These are phyloP conservation scores for Eimeria falciformis DNA, from an alignment of 169 alveolate genomes.

Conservation along the genomic window DNA sequence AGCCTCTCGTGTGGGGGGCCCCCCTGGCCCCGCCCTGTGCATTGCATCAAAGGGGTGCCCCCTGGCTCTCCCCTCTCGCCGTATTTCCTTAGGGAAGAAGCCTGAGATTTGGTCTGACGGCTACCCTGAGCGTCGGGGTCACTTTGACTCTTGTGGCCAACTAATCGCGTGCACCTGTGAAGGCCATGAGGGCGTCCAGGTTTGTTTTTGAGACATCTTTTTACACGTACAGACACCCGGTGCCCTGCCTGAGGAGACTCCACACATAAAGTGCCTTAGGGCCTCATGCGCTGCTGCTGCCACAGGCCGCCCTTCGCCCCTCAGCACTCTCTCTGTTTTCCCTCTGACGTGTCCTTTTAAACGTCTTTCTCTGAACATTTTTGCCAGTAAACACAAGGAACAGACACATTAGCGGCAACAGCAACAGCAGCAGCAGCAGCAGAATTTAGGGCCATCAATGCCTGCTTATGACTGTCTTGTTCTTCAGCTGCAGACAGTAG, in stretches of 20 bases:
- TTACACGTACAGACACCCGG: no score
- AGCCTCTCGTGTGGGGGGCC: neutral
- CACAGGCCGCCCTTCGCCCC: no score
- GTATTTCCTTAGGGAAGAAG: neutral
- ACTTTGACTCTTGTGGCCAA: neutral
- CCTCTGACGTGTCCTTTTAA: no score
- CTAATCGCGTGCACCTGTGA: neutral
- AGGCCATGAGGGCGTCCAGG: neutral
- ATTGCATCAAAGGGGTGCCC: neutral
- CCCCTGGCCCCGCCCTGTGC: neutral
- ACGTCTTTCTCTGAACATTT: no score
- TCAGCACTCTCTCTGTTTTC: no score
- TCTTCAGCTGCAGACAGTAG: neutral
- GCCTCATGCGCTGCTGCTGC: no score
- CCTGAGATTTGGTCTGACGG: neutral
- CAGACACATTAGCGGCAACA: no score
- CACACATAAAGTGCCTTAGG: no score
- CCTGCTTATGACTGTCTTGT: neutral
- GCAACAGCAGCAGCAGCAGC: slow-evolving; percentile 4
- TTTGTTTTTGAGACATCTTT: neutral
- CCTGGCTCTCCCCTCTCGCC: neutral
- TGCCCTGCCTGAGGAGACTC: no score
- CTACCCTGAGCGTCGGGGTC: neutral
- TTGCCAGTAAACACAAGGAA: no score
- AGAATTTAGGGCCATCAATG: no score